phyloP scores from a whole-genome alignment of 352 stramenopile genomes.

The Pythium folliculosum region DNA sequence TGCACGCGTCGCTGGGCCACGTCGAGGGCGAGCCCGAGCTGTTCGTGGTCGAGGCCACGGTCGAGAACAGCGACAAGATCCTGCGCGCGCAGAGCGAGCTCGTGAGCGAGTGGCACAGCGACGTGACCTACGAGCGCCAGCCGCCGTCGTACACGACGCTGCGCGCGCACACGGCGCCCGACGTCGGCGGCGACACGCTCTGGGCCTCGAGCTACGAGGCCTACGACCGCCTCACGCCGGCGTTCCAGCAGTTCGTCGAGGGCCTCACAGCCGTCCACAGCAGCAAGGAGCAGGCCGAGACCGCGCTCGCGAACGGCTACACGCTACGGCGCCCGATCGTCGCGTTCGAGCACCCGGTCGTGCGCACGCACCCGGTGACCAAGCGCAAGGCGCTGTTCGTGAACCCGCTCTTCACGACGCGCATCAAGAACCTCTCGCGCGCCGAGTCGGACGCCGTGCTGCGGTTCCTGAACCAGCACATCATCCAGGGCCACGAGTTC shows the following conservation, averaged over 20 bases:
- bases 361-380: conserved; percentile 44
- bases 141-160: conserved; percentile 39
- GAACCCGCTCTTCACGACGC: conserved; percentile 40
- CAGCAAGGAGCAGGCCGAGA: conserved; percentile 42
- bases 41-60: conserved; percentile 24
- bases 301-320: conserved; percentile 22
- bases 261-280: conserved; percentile 47
- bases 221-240: conserved; percentile 42
- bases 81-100: conserved; percentile 31
- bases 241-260: conserved; percentile 43
- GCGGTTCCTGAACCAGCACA: conserved; percentile 32
- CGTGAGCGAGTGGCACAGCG: conserved; percentile 41
- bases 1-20: conserved; percentile 33
- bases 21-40: conserved; percentile 30
- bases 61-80: conserved; percentile 21
- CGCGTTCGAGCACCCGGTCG: conserved; percentile 43
- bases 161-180: conserved; percentile 29
- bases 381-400: conserved; percentile 42
- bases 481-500: conserved; percentile 37
- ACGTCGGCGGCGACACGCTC: conserved; percentile 41
- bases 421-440: conserved; percentile 39
- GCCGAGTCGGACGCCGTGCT: conserved; percentile 39
- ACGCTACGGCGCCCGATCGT: conserved; percentile 37
- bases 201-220: conserved; percentile 47
- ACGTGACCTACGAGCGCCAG: conserved; percentile 42